A percentile compares a stretch with the other conserved stretches of the same genome.
These are phyloP conservation scores for Hypoxylon perforatum DNA, from an alignment of 495 filamentous ascomycete genomes.

Conservation along the genomic window DNA sequence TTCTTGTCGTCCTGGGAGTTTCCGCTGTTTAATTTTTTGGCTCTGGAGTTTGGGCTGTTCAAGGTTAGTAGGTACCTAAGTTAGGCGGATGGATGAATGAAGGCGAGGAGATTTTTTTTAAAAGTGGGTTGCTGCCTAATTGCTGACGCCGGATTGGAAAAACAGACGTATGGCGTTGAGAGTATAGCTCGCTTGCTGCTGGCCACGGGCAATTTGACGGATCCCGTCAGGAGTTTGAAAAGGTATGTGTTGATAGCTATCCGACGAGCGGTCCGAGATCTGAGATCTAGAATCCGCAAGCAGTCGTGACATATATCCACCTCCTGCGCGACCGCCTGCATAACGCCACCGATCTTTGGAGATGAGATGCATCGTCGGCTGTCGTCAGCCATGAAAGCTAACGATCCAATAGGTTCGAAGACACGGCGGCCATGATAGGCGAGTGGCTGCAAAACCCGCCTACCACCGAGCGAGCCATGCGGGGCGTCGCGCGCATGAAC, in stretches of 20 bases:
- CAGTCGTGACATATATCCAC: background rate
- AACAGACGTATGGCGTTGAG: slow-evolving; percentile 73
- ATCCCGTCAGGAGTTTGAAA: slow-evolving; percentile 63
- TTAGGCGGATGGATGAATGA: no score
- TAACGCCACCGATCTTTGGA: background rate
- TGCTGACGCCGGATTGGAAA: slow-evolving; percentile 3
- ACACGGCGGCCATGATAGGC: slow-evolving; percentile 68
- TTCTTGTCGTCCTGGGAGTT: slow-evolving; percentile 64
- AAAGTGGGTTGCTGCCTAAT: background rate
- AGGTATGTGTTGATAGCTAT: slow-evolving; percentile 46
- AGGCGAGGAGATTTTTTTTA: background rate
- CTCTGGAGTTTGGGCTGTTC: slow-evolving; percentile 74
- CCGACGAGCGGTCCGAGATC: no score
- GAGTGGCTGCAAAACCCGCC: slow-evolving; percentile 61
- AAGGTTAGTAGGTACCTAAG: slow-evolving; percentile 55
- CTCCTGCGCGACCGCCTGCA: background rate
- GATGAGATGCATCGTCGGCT: no score
- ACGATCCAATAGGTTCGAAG: slow-evolving; percentile 60
- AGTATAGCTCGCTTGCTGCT: slow-evolving; percentile 68
- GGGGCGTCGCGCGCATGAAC: slow-evolving; percentile 71
- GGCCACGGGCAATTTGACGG: slow-evolving; percentile 68
- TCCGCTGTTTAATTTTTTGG: slow-evolving; percentile 64
- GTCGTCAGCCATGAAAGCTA: background rate
- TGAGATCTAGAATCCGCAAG: no score
- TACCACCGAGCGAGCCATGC: slow-evolving; percentile 57